These are phyloP conservation scores for Cymbopogon flexuosus DNA, from an alignment of 202 grass and related monocot species.

Conservation along the genomic window DNA sequence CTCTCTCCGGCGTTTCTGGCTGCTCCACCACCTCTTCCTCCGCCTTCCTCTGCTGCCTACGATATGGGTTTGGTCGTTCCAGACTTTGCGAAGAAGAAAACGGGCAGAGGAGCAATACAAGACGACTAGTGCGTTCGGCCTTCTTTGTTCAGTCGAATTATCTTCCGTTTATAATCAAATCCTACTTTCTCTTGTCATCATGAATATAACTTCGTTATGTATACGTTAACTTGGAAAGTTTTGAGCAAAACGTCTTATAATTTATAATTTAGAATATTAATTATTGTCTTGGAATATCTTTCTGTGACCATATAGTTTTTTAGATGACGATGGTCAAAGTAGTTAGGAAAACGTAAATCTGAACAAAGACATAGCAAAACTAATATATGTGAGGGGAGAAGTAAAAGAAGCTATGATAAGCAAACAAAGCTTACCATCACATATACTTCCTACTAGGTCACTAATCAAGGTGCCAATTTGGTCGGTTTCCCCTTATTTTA, in stretches of 20 bases:
- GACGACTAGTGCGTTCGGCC: background rate
- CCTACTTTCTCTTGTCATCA: too few species aligned
- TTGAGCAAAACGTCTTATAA: too few species aligned
- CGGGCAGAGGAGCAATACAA: background rate
- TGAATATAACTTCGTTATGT: background rate
- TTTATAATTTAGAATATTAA: background rate
- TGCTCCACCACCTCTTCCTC: background rate
- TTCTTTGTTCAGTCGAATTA: background rate
- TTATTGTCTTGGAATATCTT: background rate
- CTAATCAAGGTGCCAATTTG: too few species aligned
- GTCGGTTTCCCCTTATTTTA: too few species aligned
- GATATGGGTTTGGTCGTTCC: background rate
- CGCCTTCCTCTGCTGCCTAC: background rate
- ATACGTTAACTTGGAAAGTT: too few species aligned
- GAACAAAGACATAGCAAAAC: background rate
- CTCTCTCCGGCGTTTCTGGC: background rate
- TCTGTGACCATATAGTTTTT: background rate
- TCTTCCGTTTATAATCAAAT: background rate
- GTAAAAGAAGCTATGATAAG: too few species aligned
- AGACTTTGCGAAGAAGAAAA: background rate
- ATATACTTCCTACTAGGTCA: too few species aligned
- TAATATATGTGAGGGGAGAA: too few species aligned
- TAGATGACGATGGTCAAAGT: background rate
- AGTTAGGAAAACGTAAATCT: background rate
- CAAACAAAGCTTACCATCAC: too few species aligned